phyloP scores from a whole-genome alignment of 352 stramenopile genomes.

The Peronospora farinosa region DNA sequence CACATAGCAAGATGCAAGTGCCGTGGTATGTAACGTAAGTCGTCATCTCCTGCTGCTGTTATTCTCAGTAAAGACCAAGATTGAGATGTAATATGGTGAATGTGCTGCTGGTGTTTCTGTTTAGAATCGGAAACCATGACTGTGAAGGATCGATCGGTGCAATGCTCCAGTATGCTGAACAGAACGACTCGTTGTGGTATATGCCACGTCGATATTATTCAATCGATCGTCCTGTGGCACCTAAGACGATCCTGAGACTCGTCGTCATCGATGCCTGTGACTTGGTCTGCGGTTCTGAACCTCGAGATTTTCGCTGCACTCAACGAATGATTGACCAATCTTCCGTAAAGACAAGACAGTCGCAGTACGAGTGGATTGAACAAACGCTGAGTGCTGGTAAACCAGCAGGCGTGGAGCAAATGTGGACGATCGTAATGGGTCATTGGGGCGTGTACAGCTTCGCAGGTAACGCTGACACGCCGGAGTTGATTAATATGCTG shows the following conservation, averaged over 20 bases:
- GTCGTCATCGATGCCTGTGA: conserved; percentile 78
- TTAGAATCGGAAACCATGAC: conserved; percentile 82
- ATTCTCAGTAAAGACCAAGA: background rate
- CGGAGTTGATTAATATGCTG: conserved; percentile 64
- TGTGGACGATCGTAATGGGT: conserved; percentile 83
- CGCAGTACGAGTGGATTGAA: conserved; percentile 80
- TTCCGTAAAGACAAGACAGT: conserved; percentile 41
- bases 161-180: conserved; percentile 72
- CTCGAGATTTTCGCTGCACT: conserved; percentile 70
- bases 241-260: conserved; percentile 74
- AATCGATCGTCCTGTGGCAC: conserved; percentile 66
- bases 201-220: conserved; percentile 76
- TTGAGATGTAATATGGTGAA: background rate
- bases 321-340: conserved; percentile 75
- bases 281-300: conserved; percentile 75
- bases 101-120: background rate
- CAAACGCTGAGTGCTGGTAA: conserved; percentile 49
- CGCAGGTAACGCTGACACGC: conserved; percentile 72
- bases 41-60: background rate
- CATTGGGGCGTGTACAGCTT: conserved; percentile 85
- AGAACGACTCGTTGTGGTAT: conserved; percentile 70
- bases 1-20: conserved; percentile 48
- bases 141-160: conserved; percentile 78
- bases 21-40: conserved; percentile 85
- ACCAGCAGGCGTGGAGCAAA: conserved; percentile 55